Percentiles rank a stretch among this genome's conserved stretches.
These are phyloP conservation scores for Stentor coeruleus DNA, from an alignment of 73 alveolate genomes.

Conservation along the genomic window DNA sequence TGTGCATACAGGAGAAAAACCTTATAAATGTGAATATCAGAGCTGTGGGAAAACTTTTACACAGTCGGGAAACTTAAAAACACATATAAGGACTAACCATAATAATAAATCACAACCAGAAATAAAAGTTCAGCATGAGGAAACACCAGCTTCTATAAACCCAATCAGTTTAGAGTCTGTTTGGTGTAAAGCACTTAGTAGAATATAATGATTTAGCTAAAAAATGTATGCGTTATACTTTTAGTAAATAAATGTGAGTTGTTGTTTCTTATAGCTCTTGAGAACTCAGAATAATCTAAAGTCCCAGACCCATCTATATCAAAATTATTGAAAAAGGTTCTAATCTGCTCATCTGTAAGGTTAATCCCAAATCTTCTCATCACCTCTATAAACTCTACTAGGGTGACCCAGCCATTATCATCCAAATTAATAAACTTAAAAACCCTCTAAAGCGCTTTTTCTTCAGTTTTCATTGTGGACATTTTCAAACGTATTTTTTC, in stretches of 20 bases:
- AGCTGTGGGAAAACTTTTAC: no score
- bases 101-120: no score
- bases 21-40: no score
- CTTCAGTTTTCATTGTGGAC: constrained; percentile 3
- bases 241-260: constrained; percentile 16
- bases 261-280: neutral
- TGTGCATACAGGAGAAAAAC: no score
- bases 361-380: neutral
- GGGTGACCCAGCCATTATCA: neutral
- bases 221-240: constrained; percentile 9
- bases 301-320: neutral
- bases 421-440: constrained; percentile 6
- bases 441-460: neutral
- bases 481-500: constrained; percentile 1
- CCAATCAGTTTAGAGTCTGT: no score
- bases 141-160: no score
- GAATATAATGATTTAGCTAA: no score
- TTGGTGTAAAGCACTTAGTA: no score
- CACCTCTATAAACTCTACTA: neutral
- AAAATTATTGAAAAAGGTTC: neutral
- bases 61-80: no score
- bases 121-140: no score
- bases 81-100: no score
- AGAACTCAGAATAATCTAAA: neutral
- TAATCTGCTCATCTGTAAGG: neutral